Base-by-base conservation (phyloP, 2,329 filamentous ascomycete species). In the Knoxdaviesia proteae region DNA sequence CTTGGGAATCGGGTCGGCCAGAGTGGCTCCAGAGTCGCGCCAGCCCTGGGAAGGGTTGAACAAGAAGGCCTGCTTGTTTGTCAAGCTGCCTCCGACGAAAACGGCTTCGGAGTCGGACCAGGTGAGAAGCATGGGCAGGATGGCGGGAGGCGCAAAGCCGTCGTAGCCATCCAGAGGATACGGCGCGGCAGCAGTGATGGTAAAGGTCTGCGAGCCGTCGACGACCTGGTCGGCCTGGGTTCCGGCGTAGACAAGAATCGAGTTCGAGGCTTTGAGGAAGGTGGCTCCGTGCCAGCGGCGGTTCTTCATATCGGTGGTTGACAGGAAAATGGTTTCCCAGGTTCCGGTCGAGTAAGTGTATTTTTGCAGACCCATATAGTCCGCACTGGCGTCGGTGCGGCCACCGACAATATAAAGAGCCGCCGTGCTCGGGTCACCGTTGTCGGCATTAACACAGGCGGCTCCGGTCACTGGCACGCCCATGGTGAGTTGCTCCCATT, bases 321-420 rank as follows among this genome's bases (percentile, higher is more conserved):
- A 45, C 8, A 60, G 59, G 33, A 50, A 53, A 32, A 74, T 57
- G 6, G 60, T 63, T 42, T 66, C 58, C 71, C 71, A 76, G 45
- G 66, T 58, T 9, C 61, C 61, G 7, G 68, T 69, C 30, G 67
- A 56, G 46, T 70, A 76, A 0, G 63, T 69, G 49, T 61, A 76
- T 51, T 69, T 73, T 58, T 94, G 87, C 42, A 96, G 58, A 7
- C 88, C 88, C 7, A 71, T 61, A 54, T 90, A 92, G 40, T 63
- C 61, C 0, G 61, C 54, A 45, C 55, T 56, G 31, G 56, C 36
- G 7, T 67, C 63, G 37, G 66, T 70, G 20, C 20, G 20, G 40
- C 88, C 88, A 50, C 88, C 88, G 35, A 96, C 74, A 39, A 94
- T 69, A 54, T 80, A 94, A 32, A 94, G 67, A 31, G 70, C 80